phyloP scores from a whole-genome alignment of 2,329 filamentous ascomycete genomes.

The Pyricularia sp. region DNA sequence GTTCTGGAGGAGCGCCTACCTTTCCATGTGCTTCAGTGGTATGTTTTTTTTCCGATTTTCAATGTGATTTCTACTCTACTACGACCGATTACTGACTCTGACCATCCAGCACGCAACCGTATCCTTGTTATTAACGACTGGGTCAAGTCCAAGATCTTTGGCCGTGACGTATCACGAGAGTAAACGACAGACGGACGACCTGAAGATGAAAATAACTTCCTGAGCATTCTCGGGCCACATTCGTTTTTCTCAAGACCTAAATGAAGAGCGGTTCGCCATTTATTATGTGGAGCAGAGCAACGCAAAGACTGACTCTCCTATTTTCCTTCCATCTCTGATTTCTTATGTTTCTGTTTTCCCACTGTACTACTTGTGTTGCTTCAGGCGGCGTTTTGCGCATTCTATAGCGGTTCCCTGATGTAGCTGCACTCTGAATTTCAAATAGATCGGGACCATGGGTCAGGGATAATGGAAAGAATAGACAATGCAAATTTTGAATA shows the following conservation, averaged over 20 bases:
- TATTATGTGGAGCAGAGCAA: not conserved
- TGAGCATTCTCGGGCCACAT: not conserved
- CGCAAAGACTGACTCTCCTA: not conserved
- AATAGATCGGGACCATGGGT: not conserved
- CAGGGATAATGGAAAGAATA: not conserved
- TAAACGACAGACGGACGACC: slow-evolving; percentile 24
- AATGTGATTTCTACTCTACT: not conserved
- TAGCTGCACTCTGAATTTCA: not conserved
- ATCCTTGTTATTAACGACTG: slow-evolving; percentile 88
- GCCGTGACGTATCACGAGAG: slow-evolving; percentile 83
- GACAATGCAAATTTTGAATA: not conserved
- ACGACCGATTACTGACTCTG: slow-evolving; percentile 12
- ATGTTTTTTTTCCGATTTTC: slow-evolving; percentile 35
- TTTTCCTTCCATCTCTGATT: not conserved
- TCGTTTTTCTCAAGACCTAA: not conserved
- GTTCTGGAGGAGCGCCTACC: slow-evolving; percentile 95
- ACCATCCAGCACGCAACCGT: slow-evolving; percentile 66
- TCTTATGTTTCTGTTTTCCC: not conserved
- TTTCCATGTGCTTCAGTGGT: slow-evolving; percentile 99
- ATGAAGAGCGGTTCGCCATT: not conserved
- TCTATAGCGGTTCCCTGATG: not conserved
- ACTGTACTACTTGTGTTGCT: not conserved
- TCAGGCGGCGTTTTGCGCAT: not conserved
- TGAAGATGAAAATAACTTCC: not conserved
- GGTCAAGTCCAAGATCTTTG: slow-evolving; percentile 94